Conservation (phyloP, 352 stramenopile genomes). For the Chrysophaeum taylorii region DNA sequence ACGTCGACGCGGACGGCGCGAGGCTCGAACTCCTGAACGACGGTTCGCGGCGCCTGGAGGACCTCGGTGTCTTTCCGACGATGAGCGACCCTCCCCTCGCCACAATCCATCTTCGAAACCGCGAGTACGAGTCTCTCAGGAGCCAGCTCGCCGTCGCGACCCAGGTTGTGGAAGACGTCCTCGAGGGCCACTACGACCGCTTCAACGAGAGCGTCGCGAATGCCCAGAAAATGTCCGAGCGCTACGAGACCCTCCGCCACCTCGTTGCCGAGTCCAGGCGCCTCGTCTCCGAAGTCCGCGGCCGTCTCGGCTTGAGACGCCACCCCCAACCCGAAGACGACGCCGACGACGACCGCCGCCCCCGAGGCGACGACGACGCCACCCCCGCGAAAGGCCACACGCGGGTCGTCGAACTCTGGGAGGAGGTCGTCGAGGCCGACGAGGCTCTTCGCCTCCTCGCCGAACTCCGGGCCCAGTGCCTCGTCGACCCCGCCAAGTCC, state of each 20-base stretch:
- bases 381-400: slow-evolving; percentile 3
- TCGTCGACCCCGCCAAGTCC: not conserved
- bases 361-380: not conserved
- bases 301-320: too few species aligned
- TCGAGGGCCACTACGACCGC: too few species aligned
- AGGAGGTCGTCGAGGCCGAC: not conserved
- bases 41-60: not conserved
- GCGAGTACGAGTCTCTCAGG: too few species aligned
- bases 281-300: too few species aligned
- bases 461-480: not conserved
- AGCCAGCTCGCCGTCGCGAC: too few species aligned
- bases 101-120: too few species aligned
- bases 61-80: not conserved
- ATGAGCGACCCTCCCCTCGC: too few species aligned
- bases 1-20: not conserved
- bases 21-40: not conserved
- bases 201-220: too few species aligned
- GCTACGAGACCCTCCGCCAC: too few species aligned
- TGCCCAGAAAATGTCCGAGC: too few species aligned
- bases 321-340: not conserved
- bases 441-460: not conserved
- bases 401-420: not conserved
- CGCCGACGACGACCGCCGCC: not conserved
- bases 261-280: too few species aligned
- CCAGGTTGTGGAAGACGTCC: too few species aligned